Percentiles rank a stretch among this genome's conserved stretches.
Conservation (phyloP, 2,329 filamentous ascomycete genomes). For the Colletotrichum siamense region DNA sequence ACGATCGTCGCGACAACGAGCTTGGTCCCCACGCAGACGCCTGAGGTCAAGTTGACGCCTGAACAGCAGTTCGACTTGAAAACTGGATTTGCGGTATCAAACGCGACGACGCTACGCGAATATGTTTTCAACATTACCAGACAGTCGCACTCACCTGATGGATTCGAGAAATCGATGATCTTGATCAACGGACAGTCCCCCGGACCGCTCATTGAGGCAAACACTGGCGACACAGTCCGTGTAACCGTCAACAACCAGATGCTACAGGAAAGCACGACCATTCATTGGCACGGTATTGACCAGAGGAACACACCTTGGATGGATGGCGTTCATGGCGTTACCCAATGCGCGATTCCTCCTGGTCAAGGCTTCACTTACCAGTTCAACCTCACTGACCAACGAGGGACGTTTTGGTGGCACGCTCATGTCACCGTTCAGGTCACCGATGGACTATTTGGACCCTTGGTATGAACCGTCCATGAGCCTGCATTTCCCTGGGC, state of each 20-base stretch:
- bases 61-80: constrained; percentile 10
- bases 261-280: constrained; percentile 47
- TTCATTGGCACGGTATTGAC: constrained; percentile 75
- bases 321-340: constrained; percentile 69
- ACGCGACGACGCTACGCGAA: constrained; percentile 40
- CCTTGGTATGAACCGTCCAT: constrained; percentile 2
- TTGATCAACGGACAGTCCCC: constrained; percentile 71
- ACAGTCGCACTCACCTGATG: constrained; percentile 57
- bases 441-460: constrained; percentile 22
- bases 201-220: constrained; percentile 64
- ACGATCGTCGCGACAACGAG: neutral
- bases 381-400: constrained; percentile 63
- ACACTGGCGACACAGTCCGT: constrained; percentile 46
- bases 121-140: constrained; percentile 61
- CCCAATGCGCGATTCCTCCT: constrained; percentile 64
- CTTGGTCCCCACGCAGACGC: constrained; percentile 2
- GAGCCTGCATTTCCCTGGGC: no score
- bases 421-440: constrained; percentile 44
- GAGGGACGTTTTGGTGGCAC: constrained; percentile 70
- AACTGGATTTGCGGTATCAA: constrained; percentile 1
- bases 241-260: constrained; percentile 46
- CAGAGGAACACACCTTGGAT: constrained; percentile 68
- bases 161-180: constrained; percentile 57
- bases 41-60: neutral
- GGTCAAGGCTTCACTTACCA: constrained; percentile 59